Percentiles rank a stretch among this genome's conserved stretches.
phyloP scores from a whole-genome alignment of 306 rosid genomes.

The Pachyrhizus erosus region DNA sequence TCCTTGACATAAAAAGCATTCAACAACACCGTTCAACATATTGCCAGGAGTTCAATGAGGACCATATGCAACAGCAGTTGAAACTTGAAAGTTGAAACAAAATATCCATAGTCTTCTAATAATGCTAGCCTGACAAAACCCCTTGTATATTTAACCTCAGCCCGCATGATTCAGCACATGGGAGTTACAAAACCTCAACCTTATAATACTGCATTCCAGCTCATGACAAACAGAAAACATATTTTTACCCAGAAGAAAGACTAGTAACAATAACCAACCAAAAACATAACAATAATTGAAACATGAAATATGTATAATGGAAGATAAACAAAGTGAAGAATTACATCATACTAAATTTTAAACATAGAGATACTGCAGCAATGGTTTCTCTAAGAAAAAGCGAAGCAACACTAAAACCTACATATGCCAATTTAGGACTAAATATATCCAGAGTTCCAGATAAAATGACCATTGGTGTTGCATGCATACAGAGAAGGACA shows the following conservation, averaged over 20 bases:
- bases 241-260: conserved; percentile 40
- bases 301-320: conserved; percentile 25
- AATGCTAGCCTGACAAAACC: conserved; percentile 32
- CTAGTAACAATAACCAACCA: conserved; percentile 24
- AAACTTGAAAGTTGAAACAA: neutral
- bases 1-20: conserved; percentile 36
- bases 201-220: conserved; percentile 28
- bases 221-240: conserved; percentile 28
- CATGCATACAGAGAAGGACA: conserved; percentile 59
- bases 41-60: conserved; percentile 24
- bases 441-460: conserved; percentile 44
- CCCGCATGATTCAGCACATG: conserved; percentile 23
- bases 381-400: conserved; percentile 30
- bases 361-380: conserved; percentile 46
- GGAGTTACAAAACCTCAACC: conserved; percentile 20
- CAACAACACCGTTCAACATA: conserved; percentile 3
- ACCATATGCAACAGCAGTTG: conserved; percentile 12
- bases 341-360: conserved; percentile 28
- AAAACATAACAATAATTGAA: conserved; percentile 30
- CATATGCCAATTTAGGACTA: conserved; percentile 53
- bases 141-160: conserved; percentile 39
- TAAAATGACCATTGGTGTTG: conserved; percentile 52
- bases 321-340: conserved; percentile 38
- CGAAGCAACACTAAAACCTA: conserved; percentile 51
- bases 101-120: conserved; percentile 21